Conservation (phyloP, 139 green algal genomes). For the Trebouxia sp. region DNA sequence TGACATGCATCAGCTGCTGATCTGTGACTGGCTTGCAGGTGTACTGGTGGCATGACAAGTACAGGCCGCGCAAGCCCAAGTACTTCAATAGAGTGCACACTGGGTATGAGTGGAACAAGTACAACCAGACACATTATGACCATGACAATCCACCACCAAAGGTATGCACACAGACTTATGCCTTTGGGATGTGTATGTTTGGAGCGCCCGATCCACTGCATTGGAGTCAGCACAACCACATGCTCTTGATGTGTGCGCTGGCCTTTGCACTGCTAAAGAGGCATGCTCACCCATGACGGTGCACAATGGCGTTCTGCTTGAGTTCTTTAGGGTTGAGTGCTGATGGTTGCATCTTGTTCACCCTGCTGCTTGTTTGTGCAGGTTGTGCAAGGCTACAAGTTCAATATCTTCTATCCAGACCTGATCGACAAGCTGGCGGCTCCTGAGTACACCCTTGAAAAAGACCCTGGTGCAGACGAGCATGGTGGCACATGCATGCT, state of each 20-base stretch:
- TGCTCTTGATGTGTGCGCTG: neutral
- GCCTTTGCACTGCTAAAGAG: neutral
- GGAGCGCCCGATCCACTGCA: no score
- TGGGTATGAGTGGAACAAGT: constrained; percentile 99
- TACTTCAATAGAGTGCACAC: constrained; percentile 99
- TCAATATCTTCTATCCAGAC: constrained; percentile 99
- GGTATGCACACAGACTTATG: constrained; percentile 34
- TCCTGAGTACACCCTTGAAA: constrained; percentile 67
- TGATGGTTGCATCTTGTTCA: neutral
- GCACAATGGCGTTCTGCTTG: neutral
- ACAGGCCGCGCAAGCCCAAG: constrained; percentile 94
- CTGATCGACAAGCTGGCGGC: constrained; percentile 83
- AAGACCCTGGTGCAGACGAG: constrained; percentile 62
- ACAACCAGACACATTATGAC: constrained; percentile 99
- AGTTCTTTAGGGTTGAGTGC: neutral
- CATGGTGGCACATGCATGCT: constrained; percentile 91
- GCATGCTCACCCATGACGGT: neutral
- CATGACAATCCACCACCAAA: constrained; percentile 98
- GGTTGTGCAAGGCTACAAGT: constrained; percentile 98
- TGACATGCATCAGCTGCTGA: neutral
- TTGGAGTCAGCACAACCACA: no score
- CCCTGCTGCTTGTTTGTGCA: neutral
- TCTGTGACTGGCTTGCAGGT: constrained; percentile 50
- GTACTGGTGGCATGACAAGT: constrained; percentile 99
- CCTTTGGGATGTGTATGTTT: no score